Evolutionary conservation across 2,329 filamentous ascomycete genomes (phyloP).

Genomic region (Xylaria sp.): DNA sequence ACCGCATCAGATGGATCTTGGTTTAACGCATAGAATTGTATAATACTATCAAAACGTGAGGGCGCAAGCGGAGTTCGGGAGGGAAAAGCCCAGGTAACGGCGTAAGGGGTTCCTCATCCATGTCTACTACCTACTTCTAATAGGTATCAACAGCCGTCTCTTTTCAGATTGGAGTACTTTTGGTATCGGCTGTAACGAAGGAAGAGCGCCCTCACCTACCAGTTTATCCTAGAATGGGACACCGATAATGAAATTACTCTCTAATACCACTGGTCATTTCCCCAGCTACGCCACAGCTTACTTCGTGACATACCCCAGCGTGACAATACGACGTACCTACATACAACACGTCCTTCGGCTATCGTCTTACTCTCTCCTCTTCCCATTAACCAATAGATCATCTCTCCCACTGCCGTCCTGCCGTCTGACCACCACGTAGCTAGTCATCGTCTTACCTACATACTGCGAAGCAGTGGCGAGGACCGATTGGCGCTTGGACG

Average conservation of each 20-base stretch:
- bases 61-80: slow-evolving; percentile 30
- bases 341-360: not conserved
- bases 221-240: not conserved
- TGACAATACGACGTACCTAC: not conserved
- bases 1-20: not conserved
- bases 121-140: slow-evolving; percentile 11
- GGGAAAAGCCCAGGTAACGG: slow-evolving; percentile 17
- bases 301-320: not conserved
- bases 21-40: slow-evolving; percentile 13
- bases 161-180: not conserved
- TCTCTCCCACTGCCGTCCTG: slow-evolving; percentile 5
- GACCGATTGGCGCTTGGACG: slow-evolving; percentile 19
- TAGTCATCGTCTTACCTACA: slow-evolving; percentile 26
- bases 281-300: not conserved
- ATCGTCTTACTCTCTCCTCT: not conserved
- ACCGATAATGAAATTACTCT: not conserved
- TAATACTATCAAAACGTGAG: slow-evolving; percentile 18
- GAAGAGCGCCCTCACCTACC: not conserved
- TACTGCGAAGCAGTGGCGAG: slow-evolving; percentile 17
- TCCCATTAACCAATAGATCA: not conserved
- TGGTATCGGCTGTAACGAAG: not conserved
- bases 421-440: slow-evolving; percentile 27
- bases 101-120: slow-evolving; percentile 18
- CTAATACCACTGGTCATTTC: not conserved
- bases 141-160: slow-evolving; percentile 8